Evolutionary conservation across 345 rosid species (phyloP), one percentile per base, ranked within the genome.

Genomic region (Brassica incana): DNA sequence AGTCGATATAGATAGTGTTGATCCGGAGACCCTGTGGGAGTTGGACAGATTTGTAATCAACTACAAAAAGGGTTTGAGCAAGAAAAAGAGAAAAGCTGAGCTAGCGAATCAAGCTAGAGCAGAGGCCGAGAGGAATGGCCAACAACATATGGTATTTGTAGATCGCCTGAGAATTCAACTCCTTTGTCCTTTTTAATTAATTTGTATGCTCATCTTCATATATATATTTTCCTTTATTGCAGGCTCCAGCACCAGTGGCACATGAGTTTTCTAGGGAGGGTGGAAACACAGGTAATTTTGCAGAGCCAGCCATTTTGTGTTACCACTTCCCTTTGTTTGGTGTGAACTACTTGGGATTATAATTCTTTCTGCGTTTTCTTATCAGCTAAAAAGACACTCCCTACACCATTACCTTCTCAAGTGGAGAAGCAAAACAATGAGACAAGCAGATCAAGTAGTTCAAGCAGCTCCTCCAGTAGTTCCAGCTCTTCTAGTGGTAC

Each of bases 401-500:
- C 90, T 20, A 76, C 86, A 14, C 83, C 65, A 8, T 18, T 80
- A 30, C 54, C 90, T 71, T 84, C 79, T 80, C 91, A 80, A 83
- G 88, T 43, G 67, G 93, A 84, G 76, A 89, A 83, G 80, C 91
- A 85, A 62, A 89, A 83, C 18, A 85, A 86, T 70, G 87, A 89
- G 77, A 85, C 86, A 43, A 91, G 89, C 85, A 87, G 90, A 83
- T 91, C 99, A 14, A 93, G 96, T 85, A 93, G 98, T 81, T 95
- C 99, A 68, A 91, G 92, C 87, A 93, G 97, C 85, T 95, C 98
- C 62, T 90, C 95, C 84, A 93, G 99, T 86, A 94, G 88, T 80
- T 93, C 98, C 70, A 97, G 95, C 75, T 95, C 99, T 83, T 93
- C 98, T 71, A 95, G 98, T 84, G 99, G 99, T 95, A 95, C 76